Conservation (phyloP, 345 rosid genomes). For the Camelina sativa region DNA sequence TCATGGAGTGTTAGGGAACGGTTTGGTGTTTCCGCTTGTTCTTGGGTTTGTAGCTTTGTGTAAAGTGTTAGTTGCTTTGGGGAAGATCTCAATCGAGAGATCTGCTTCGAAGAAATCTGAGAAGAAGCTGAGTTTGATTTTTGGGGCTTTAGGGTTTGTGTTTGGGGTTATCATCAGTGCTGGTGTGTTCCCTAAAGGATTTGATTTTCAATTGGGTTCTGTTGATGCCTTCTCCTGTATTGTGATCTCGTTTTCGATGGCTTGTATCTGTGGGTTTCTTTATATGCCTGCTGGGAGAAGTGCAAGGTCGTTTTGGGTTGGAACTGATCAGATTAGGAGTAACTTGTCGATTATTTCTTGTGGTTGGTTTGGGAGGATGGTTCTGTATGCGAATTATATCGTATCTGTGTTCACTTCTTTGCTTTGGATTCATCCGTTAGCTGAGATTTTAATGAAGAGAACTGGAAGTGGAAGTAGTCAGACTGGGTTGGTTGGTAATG, state of each 20-base stretch:
- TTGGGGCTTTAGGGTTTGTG: constrained; percentile 65
- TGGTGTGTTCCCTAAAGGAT: constrained; percentile 49
- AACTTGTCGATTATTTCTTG: constrained; percentile 69
- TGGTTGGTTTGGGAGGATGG: constrained; percentile 78
- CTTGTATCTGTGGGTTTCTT: constrained; percentile 61
- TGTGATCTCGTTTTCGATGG: constrained; percentile 58
- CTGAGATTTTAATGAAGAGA: constrained; percentile 56
- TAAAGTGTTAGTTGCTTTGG: constrained; percentile 57
- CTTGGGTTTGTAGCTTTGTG: constrained; percentile 53
- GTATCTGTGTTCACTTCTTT: constrained; percentile 59
- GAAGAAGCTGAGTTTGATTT: constrained; percentile 60
- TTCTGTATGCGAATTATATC: constrained; percentile 58
- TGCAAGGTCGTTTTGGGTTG: constrained; percentile 90
- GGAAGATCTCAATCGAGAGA: constrained; percentile 68
- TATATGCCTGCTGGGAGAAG: constrained; percentile 79
- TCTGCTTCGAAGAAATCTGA: constrained; percentile 90
- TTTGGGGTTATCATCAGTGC: constrained; percentile 58
- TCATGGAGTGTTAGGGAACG: constrained; percentile 57
- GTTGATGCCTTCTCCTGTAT: constrained; percentile 60
- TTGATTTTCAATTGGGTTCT: constrained; percentile 68
- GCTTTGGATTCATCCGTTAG: constrained; percentile 85
- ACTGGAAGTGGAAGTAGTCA: constrained; percentile 18
- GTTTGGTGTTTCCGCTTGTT: constrained; percentile 63
- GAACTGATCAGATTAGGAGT: constrained; percentile 81
- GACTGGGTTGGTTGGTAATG: constrained; percentile 58